Evolutionary conservation across 73 alveolate species (phyloP), one percentile per base, ranked within the genome.

Genomic region (Tetrahymena borealis): DNA sequence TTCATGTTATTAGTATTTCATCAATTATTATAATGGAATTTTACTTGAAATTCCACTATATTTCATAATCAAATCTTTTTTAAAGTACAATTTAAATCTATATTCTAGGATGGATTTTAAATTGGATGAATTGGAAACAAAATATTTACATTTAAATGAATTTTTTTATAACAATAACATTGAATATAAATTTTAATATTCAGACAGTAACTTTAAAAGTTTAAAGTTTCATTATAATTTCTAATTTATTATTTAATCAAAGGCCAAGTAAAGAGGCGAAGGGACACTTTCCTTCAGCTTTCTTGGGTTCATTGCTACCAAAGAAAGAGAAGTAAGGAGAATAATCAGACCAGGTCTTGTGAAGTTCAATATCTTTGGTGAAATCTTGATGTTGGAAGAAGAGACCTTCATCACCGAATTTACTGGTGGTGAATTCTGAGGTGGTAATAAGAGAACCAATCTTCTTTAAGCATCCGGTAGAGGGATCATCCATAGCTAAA

Each of bases 401-500:
- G 39, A 93, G 92, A 32, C n/a, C 24, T 79, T 32, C 78, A 42
- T 93, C 96, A 91, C 94, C 96, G 37, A 28, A 93, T 90, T 91
- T 42, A 40, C 93, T 41, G 11, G 90, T 91, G 41, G 94, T 93
- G 24, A 93, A 32, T 33, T 91, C 90, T 0, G 92, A 43, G 33
- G 39, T 78, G 36, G 90, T 20, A 24, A 32, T 78, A 41, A 93
- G 40, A 32, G 93, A 60, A 43, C 96, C 96, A 4, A 93, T 93
- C 91, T 91, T 35, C 90, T 78, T 94, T 37, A 38, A 28, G 35
- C 39, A 60, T 15, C 85, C 93, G 33, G 39, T 32, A 15, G 79
- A 43, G 20, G 96, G 96, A 11, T 93, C 92, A n/a, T 91, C 39
- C 39, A 90, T 42, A 40, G 96, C 96, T 16, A 39, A 42, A 35